Conservation (phyloP, 495 filamentous ascomycete genomes). For the Hypomontagnella monticulosa region DNA sequence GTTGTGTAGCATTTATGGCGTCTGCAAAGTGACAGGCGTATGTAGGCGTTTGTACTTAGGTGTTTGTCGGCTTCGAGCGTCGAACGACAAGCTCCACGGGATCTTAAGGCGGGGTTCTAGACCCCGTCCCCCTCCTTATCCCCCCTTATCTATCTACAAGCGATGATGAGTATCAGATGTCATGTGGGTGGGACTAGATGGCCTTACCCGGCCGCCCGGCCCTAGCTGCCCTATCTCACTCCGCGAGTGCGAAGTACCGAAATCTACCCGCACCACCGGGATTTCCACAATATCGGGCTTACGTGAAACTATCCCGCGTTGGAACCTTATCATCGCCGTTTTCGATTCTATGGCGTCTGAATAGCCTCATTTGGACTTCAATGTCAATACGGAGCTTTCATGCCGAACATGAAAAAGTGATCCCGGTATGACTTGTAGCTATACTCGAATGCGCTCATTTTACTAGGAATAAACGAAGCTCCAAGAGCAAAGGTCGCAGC, state of each 20-base stretch:
- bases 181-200: too few species aligned
- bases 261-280: conserved; percentile 13
- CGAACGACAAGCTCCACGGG: conserved; percentile 13
- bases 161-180: not conserved
- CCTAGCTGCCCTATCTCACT: conserved; percentile 31
- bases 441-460: not conserved
- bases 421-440: not conserved
- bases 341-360: conserved; percentile 1
- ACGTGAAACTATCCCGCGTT: not conserved
- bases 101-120: conserved; percentile 29
- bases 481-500: too few species aligned
- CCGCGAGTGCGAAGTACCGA: conserved; percentile 13
- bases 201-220: conserved; percentile 19
- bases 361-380: conserved; percentile 18
- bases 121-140: not conserved
- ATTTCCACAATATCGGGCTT: conserved; percentile 2
- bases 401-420: not conserved
- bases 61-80: not conserved
- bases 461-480: too few species aligned
- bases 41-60: not conserved
- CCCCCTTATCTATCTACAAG: conserved; percentile 28
- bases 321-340: not conserved
- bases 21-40: conserved; percentile 21
- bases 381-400: not conserved
- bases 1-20: conserved; percentile 4